phyloP scores from a whole-genome alignment of 2,329 filamentous ascomycete genomes.

The Lecanoromycetidae sp. region DNA sequence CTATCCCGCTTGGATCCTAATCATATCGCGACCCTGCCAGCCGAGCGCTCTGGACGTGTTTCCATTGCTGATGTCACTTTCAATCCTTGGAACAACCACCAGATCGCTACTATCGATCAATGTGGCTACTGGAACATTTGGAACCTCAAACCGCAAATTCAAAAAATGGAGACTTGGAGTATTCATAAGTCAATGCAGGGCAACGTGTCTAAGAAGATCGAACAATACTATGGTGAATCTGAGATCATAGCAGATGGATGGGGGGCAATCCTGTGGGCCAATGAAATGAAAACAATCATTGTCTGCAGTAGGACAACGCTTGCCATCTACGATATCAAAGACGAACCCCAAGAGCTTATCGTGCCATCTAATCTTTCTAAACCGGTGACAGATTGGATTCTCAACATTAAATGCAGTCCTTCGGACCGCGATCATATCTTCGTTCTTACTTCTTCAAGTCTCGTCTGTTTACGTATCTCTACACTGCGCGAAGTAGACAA shows the following conservation, averaged over 20 bases:
- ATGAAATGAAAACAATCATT: conserved; percentile 26
- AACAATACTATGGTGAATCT: conserved; percentile 17
- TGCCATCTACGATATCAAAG: conserved; percentile 27
- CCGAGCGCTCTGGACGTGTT: conserved; percentile 23
- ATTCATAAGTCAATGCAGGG: conserved; percentile 23
- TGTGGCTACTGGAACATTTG: conserved; percentile 42
- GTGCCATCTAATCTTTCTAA: conserved; percentile 28
- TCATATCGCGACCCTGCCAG: conserved; percentile 29
- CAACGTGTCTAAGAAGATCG: conserved; percentile 17
- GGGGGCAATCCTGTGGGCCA: conserved; percentile 22
- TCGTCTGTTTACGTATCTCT: conserved; percentile 35
- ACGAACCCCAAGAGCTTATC: conserved; percentile 20
- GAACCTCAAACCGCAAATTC: conserved; percentile 28
- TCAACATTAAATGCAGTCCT: conserved; percentile 39
- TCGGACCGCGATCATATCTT: conserved; percentile 34
- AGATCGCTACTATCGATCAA: conserved; percentile 44
- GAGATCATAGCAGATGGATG: conserved; percentile 29
- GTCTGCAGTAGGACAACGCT: conserved; percentile 38
- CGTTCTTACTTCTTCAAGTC: conserved; percentile 41
- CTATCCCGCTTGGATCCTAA: conserved; percentile 37
- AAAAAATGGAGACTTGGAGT: conserved; percentile 23
- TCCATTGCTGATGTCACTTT: conserved; percentile 45
- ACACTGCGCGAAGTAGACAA: conserved; percentile 21
- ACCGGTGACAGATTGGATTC: conserved; percentile 38
- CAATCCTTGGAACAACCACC: conserved; percentile 47